phyloP scores from a whole-genome alignment of 768 basidiomycete genomes.

The Pisolithus albus region DNA sequence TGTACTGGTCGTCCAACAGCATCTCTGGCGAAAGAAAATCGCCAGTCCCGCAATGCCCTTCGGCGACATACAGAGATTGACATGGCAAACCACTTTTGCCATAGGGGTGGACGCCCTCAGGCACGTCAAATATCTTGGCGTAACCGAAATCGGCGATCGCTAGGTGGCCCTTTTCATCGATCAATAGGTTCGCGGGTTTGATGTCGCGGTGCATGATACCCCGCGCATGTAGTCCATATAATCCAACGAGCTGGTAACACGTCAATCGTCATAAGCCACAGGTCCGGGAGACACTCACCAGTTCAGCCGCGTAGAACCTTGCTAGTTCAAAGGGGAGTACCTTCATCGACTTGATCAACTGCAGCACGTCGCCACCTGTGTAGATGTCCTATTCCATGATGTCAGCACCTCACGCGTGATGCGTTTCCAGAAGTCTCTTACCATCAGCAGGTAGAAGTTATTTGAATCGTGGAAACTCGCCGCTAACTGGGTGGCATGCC shows the following conservation, averaged over 20 bases:
- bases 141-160: background rate
- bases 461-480: no score
- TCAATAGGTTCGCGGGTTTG: conserved; percentile 58
- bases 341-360: background rate
- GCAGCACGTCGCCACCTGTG: background rate
- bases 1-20: background rate
- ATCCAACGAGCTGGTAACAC: background rate
- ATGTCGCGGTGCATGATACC: conserved; percentile 66
- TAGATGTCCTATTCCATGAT: no score
- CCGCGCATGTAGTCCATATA: conserved; percentile 42
- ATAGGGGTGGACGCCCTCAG: background rate
- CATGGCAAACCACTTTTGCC: background rate
- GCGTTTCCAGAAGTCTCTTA: no score
- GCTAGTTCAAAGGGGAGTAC: background rate
- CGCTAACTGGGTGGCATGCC: no score
- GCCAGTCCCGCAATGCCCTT: background rate
- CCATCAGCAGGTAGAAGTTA: no score
- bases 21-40: background rate
- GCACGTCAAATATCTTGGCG: background rate
- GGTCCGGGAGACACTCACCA: background rate
- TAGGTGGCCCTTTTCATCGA: conserved; percentile 37
- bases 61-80: background rate
- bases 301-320: background rate
- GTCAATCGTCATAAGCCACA: background rate
- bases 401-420: background rate